Evolutionary conservation across 73 alveolate species (phyloP), one percentile per base, ranked within the genome.

Genomic region (Paramecium biaurelia): DNA sequence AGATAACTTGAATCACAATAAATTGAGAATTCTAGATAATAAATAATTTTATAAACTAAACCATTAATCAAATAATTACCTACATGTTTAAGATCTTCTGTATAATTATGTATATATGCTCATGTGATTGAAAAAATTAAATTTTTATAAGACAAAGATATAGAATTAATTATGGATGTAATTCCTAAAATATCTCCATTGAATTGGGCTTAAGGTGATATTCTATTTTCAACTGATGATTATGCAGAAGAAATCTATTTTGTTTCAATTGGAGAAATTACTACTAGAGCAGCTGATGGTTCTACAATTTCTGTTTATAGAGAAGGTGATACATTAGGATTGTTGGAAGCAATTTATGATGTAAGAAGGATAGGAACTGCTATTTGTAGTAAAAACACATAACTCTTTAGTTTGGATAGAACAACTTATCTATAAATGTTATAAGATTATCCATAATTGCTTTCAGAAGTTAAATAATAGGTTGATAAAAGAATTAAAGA

Each of bases 251-350:
- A 79, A 18, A 41, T 79, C 56, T 79, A 79, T 79, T 79, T 79
- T 45, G 76, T 79, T 18, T 79, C 90, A 45, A 79, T 79, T 6
- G 90, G 90, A 43, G 90, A 79, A 24, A 34, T 79, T 1, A 79
- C 90, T 42, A 79, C 90, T 0, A 79, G 90, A 23, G 90, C 90
- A 43, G 90, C 90, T 15, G 90, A 79, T 79, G 90, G 90, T 42
- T 79, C 90, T 12, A 43, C 74, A 0, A 79, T 79, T 4, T 79
- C 90, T 4, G 70, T 43, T 0, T 79, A 79, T 47, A 79, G 72
- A 45, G 90, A 79, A 79, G 90, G 90, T 8, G 90, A 79, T 79
- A 79, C 72, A 43, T 15, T 79, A 45, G 90, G 90, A 42, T 42
- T 79, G 5, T 45, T 79, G 37, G 90, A 79, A 11, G 90, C 74